phyloP scores from a whole-genome alignment of 208 protist species.

The Zelonia costaricensis region DNA sequence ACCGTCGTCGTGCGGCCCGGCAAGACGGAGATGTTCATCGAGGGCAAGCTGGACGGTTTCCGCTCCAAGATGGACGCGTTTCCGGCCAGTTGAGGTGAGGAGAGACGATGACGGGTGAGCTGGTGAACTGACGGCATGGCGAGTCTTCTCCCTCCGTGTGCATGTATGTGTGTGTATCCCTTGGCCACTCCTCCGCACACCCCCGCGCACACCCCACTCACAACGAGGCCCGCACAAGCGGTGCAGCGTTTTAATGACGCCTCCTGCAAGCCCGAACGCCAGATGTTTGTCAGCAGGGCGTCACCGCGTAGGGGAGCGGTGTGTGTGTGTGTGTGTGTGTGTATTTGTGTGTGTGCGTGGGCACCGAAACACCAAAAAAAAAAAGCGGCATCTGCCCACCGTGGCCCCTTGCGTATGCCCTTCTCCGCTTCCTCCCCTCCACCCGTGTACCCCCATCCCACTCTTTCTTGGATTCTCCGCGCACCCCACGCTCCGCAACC shows the following conservation, averaged over 20 bases:
- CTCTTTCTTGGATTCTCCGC: too few species aligned
- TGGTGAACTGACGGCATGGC: too few species aligned
- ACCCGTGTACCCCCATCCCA: too few species aligned
- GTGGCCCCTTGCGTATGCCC: too few species aligned
- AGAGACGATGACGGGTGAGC: not conserved
- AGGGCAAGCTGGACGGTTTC: constrained; percentile 61
- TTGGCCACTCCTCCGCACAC: not conserved
- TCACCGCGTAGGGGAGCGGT: too few species aligned
- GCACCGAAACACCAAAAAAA: not conserved
- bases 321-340: not conserved
- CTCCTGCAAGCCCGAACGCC: not conserved
- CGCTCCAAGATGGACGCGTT: constrained; percentile 65
- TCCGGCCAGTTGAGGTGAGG: not conserved
- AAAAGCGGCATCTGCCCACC: not conserved
- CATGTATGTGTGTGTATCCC: not conserved
- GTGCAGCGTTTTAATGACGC: too few species aligned
- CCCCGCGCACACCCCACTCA: too few species aligned
- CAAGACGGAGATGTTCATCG: constrained; percentile 73
- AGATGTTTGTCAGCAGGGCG: too few species aligned
- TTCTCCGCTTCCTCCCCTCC: too few species aligned
- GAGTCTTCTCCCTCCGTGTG: not conserved
- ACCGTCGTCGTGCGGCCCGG: constrained; percentile 54
- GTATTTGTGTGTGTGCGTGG: not conserved
- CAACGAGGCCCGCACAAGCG: too few species aligned
- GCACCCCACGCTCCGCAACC: too few species aligned